Conservation (phyloP, 2,329 filamentous ascomycete species). For the Fusarium pseudograminearum region DNA sequence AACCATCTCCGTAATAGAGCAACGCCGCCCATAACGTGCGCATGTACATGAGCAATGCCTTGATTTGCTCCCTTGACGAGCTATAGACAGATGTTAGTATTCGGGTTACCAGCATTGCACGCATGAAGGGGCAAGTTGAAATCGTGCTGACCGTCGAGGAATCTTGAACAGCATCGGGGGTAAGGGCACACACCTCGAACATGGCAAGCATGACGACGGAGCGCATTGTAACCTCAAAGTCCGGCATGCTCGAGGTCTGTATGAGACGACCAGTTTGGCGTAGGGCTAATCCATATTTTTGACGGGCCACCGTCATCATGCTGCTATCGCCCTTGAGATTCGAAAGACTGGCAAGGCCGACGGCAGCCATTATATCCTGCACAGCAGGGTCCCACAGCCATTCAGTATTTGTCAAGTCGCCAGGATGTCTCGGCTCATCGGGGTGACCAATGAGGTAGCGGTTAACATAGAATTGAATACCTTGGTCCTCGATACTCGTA, state of each 20-base stretch:
- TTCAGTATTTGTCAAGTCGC: slow-evolving; percentile 53
- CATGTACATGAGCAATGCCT: slow-evolving; percentile 64
- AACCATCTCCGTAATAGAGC: slow-evolving; percentile 65
- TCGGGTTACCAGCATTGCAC: neutral
- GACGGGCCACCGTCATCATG: slow-evolving; percentile 60
- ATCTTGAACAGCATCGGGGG: slow-evolving; percentile 8
- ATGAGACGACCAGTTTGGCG: slow-evolving; percentile 60
- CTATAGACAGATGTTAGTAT: slow-evolving; percentile 46
- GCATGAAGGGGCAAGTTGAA: slow-evolving; percentile 10
- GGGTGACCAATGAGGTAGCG: slow-evolving; percentile 65
- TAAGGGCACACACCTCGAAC: slow-evolving; percentile 65
- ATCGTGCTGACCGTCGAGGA: slow-evolving; percentile 28
- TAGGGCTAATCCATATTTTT: slow-evolving; percentile 67
- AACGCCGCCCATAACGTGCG: slow-evolving; percentile 70
- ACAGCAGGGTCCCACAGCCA: slow-evolving; percentile 57
- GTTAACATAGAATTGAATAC: slow-evolving; percentile 64
- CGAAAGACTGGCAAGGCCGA: slow-evolving; percentile 69
- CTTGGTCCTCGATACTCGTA: slow-evolving; percentile 60
- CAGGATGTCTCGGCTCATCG: slow-evolving; percentile 58
- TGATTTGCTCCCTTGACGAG: slow-evolving; percentile 61
- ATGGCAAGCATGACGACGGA: slow-evolving; percentile 69
- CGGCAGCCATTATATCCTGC: slow-evolving; percentile 65
- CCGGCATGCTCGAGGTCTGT: slow-evolving; percentile 49
- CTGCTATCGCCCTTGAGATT: slow-evolving; percentile 63
- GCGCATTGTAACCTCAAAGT: slow-evolving; percentile 61